phyloP scores from a whole-genome alignment of 768 basidiomycete species.

The Amanita pallidorosea region DNA sequence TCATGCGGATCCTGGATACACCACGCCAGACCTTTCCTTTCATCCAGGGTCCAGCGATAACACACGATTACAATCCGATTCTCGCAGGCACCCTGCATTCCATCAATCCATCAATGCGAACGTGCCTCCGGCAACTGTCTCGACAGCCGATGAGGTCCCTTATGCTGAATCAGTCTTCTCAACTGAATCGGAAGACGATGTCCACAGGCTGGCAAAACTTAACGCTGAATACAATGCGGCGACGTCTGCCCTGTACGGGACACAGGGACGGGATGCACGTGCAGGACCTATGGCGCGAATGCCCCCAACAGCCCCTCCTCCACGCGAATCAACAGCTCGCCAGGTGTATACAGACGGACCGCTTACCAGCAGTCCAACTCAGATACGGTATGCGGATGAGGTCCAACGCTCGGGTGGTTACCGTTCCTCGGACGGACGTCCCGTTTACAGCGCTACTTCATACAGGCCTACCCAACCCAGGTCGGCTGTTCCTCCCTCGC shows the following conservation, averaged over 20 bases:
- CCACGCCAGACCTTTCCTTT: background rate
- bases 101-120: background rate
- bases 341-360: background rate
- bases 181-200: conserved; percentile 29
- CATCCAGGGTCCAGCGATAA: conserved; percentile 1
- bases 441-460: background rate
- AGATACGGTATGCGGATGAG: background rate
- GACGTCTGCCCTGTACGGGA: conserved; percentile 24
- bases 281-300: background rate
- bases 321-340: background rate
- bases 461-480: background rate
- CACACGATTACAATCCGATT: background rate
- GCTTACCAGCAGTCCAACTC: background rate
- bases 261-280: background rate
- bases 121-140: background rate
- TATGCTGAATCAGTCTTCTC: conserved; percentile 4
- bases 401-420: background rate
- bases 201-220: conserved; percentile 25
- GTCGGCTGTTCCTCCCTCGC: background rate
- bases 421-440: background rate
- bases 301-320: background rate
- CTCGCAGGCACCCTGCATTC: background rate
- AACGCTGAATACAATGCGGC: conserved; percentile 34
- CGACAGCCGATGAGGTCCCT: background rate
- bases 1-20: background rate